Base-by-base conservation (phyloP, 345 rosid species). In the Xanthoceras sorbifolium region DNA sequence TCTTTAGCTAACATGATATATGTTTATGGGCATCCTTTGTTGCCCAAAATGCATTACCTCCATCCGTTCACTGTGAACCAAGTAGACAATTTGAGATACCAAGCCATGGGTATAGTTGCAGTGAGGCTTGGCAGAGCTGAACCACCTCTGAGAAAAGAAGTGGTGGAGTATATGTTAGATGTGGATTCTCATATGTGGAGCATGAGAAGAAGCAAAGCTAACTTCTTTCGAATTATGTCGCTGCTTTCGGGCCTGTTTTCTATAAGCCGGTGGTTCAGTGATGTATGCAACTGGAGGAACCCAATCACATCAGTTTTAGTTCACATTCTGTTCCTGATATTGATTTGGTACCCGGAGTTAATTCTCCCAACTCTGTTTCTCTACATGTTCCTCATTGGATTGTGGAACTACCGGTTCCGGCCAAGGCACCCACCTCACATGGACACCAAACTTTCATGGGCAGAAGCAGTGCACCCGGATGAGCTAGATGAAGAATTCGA, bases 201-300 rank as follows among this genome's bases (percentile, higher is more conserved):
- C 80, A 92, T 92, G 96, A 88, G 97, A 77, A 87, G 96, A 85
- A 94, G 96, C 85, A 94, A 92, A 85, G 98, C 93, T 6, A 92
- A 92, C 76, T 92, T 94, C 83, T 90, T 90, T 63, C 82, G 97
- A n/a, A 85, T 94, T 44, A 89, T 89, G 88, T 87, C 95, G 0
- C 85, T 94, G 22, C 63, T 89, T 11, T 88, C 94, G 0, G 86
- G 93, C 12, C 73, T 78, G 77, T 82, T 92, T 67, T 70, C 87
- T 0, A 71, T 88, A 9, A 83, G 78, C 42, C 66, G 79, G 5
- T 92, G 97, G 98, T 80, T 92, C 6, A 85, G 77, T 10, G 93
- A 88, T 52, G 88, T 94, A 25, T 86, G 95, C 77, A 77, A 87
- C 77, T 94, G 97, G 97, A 82, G 80, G 85, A 87, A 88, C 68